Evolutionary conservation across 2,329 filamentous ascomycete species (phyloP), one percentile per base, ranked within the genome.

Genomic region (Colletotrichum liaoningense): DNA sequence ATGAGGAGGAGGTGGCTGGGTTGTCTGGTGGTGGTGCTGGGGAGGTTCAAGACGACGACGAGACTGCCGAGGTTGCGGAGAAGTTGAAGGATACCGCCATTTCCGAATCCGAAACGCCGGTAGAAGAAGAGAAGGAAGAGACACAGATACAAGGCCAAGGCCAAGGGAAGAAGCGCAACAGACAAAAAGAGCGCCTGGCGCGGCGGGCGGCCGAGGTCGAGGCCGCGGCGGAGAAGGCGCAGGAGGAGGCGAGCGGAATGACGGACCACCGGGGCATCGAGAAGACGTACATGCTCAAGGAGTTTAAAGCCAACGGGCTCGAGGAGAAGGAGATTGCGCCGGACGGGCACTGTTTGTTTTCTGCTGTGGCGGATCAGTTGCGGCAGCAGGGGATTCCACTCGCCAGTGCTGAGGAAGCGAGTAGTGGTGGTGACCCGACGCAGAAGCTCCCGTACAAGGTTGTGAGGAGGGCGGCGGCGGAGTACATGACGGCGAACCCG

Each of bases 271-370:
- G 94, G 72, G 88, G 88, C 57, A 84, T 89, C 65, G 95, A 98
- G 84, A 88, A 91, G 77, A 86, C 89, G 64, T 88, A 89, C 59
- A 95, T 99, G 91, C 86, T 89, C 70, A 85, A 86, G 33, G 89
- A 90, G 54, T 93, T 98, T 80, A 84, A 86, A 67, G 85, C 87
- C 57, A 85, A 93, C 70, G 87, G 87, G 0, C 87, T 98, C 19
- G 86, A 85, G 24, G 94, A 98, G 85, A 89, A 93, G 77, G 91
- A 94, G 72, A 95, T 99, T 70, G 89, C 89, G 52, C 95, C 97
- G 0, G 96, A 99, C 83, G 97, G 97, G 0, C 97, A 99, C 84
- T 99, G 97, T 80, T 86, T 99, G 19, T 99, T 98, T 84, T 93
- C 95, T 19, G 95, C 97, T 0, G 89, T 98, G 63, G 95, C 96